phyloP scores from a whole-genome alignment of 1,139 yeast genomes.

The Geotrichum aggregatum region DNA sequence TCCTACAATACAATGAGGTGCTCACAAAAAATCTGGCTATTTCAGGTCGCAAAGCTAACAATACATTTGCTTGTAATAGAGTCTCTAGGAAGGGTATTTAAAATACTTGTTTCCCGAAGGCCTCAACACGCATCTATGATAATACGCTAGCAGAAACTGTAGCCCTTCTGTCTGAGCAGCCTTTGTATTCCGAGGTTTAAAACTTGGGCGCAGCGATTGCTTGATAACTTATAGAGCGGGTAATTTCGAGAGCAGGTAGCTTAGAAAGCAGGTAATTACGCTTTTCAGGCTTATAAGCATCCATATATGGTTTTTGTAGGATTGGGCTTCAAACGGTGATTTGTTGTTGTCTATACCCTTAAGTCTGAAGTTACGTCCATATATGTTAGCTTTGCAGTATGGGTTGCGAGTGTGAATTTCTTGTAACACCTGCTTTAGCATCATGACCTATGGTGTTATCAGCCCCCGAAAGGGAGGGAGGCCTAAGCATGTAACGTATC shows the following conservation, averaged over 20 bases:
- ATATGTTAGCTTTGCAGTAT: conserved; percentile 38
- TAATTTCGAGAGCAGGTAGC: conserved; percentile 51
- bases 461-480: too few species aligned
- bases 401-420: conserved; percentile 64
- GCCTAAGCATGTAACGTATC: too few species aligned
- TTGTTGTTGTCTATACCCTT: conserved; percentile 34
- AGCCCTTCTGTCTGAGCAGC: conserved; percentile 53
- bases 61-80: conserved; percentile 38
- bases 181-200: conserved; percentile 75
- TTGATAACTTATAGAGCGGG: too few species aligned
- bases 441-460: too few species aligned
- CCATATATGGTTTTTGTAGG: conserved; percentile 73
- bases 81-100: conserved; percentile 57
- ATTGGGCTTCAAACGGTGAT: conserved; percentile 68
- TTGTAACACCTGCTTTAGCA: conserved; percentile 65
- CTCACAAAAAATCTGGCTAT: conserved; percentile 33
- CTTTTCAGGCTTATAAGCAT: conserved; percentile 75
- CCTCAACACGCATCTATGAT: conserved; percentile 18
- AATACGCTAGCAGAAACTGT: conserved; percentile 37
- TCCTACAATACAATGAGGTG: conserved; percentile 37
- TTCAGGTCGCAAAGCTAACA: conserved; percentile 2
- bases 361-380: conserved; percentile 17
- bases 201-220: too few species aligned
- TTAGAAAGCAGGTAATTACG: conserved; percentile 64
- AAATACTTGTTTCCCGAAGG: conserved; percentile 51